A percentile compares a stretch with the other conserved stretches of the same genome.
phyloP scores from a whole-genome alignment of 2,329 filamentous ascomycete genomes.

The Penicillium sp. region DNA sequence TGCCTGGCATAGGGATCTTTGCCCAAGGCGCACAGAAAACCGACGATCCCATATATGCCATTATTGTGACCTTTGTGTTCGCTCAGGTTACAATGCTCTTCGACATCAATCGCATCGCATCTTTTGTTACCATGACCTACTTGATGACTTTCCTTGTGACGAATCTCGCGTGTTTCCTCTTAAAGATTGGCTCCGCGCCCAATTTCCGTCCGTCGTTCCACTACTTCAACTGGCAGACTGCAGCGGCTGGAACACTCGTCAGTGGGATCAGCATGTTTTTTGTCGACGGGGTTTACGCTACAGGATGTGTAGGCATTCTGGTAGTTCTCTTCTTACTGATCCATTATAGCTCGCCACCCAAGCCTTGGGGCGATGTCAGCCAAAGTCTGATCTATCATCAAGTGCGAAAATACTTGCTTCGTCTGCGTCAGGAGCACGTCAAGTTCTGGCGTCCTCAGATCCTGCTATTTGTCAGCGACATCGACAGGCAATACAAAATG shows the following conservation, averaged over 20 bases:
- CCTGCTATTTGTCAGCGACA: conserved; percentile 71
- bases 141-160: conserved; percentile 87
- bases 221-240: conserved; percentile 81
- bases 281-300: conserved; percentile 72
- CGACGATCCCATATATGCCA: conserved; percentile 69
- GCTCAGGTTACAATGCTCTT: conserved; percentile 73
- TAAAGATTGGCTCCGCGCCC: conserved; percentile 78
- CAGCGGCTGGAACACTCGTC: conserved; percentile 62
- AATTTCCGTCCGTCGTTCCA: conserved; percentile 84
- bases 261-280: conserved; percentile 82
- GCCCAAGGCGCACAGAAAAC: conserved; percentile 61
- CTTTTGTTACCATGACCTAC: conserved; percentile 83
- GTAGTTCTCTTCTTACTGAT: conserved; percentile 73
- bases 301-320: conserved; percentile 63
- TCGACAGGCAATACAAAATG: conserved; percentile 68
- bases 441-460: conserved; percentile 91
- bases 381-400: conserved; percentile 83
- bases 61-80: conserved; percentile 64
- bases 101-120: conserved; percentile 79
- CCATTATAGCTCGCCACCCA: conserved; percentile 75
- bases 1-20: conserved; percentile 67
- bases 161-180: conserved; percentile 75
- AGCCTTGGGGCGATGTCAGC: conserved; percentile 82
- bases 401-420: conserved; percentile 75
- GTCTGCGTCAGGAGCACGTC: conserved; percentile 78